These are phyloP conservation scores for Colletotrichum simmondsii DNA, from an alignment of 2,329 filamentous ascomycete genomes.

Conservation along the genomic window DNA sequence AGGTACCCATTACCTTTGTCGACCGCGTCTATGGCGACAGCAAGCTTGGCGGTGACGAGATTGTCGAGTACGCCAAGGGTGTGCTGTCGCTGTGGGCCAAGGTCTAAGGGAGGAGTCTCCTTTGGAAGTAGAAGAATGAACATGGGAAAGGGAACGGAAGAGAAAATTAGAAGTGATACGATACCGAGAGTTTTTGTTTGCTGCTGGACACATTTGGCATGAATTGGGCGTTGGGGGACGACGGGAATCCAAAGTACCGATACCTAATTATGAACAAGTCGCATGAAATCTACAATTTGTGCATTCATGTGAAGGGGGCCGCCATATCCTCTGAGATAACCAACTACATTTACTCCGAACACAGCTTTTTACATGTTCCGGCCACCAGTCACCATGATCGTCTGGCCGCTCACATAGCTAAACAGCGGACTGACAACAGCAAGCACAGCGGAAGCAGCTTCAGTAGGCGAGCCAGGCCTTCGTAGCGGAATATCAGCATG, in stretches of 20 bases:
- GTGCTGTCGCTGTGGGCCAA: constrained; percentile 82
- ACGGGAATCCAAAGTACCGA: constrained; percentile 32
- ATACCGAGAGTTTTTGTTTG: constrained; percentile 22
- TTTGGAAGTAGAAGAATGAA: too few relatives aligned
- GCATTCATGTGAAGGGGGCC: not conserved
- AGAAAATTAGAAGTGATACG: not conserved
- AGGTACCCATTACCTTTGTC: constrained; percentile 97
- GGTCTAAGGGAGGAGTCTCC: constrained; percentile 59
- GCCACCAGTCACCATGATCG: constrained; percentile 86
- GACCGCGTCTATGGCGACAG: constrained; percentile 95
- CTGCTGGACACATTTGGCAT: constrained; percentile 13
- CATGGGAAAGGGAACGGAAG: not conserved
- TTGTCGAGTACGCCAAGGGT: constrained; percentile 94
- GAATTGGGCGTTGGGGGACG: constrained; percentile 30
- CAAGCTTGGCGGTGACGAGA: constrained; percentile 94
- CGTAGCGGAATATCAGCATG: constrained; percentile 82
- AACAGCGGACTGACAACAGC: constrained; percentile 85
- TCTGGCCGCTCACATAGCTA: constrained; percentile 87
- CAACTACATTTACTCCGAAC: not conserved
- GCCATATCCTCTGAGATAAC: not conserved
- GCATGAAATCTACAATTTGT: constrained; percentile 5
- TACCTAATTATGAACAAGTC: constrained; percentile 31
- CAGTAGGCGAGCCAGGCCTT: constrained; percentile 79
- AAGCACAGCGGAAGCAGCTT: constrained; percentile 82
- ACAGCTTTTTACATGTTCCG: constrained; percentile 62